Evolutionary conservation across 2,329 filamentous ascomycete species (phyloP).

Genomic region (Monilinia fructicola): DNA sequence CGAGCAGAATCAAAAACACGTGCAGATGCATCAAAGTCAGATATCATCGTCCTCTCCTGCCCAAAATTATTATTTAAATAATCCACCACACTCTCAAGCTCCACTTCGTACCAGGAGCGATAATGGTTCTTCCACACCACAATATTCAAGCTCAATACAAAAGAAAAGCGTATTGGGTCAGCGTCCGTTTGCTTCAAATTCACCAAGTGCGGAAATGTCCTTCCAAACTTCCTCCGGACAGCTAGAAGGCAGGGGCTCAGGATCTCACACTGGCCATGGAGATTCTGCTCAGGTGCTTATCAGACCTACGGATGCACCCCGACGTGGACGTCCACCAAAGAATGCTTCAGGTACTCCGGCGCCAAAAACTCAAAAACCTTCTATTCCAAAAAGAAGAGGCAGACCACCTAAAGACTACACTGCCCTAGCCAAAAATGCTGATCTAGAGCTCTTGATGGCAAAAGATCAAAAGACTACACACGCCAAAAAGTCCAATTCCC

Average conservation of each 20-base stretch:
- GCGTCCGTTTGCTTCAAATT: neutral
- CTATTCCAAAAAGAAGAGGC: conserved; percentile 9
- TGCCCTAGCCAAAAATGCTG: neutral
- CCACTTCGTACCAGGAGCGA: neutral
- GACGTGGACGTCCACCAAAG: conserved; percentile 17
- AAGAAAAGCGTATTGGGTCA: neutral
- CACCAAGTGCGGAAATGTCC: neutral
- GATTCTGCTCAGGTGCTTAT: neutral
- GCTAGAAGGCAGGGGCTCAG: neutral
- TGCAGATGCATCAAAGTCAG: conserved; percentile 8
- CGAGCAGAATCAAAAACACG: conserved; percentile 3
- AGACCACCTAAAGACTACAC: conserved; percentile 16
- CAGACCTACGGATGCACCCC: neutral
- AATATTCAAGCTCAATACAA: neutral
- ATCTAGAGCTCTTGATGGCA: neutral
- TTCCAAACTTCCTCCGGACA: neutral
- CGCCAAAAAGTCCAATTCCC: neutral
- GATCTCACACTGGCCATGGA: neutral
- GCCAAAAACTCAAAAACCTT: neutral
- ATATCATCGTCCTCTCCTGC: neutral
- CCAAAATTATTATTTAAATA: neutral
- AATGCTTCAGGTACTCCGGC: neutral
- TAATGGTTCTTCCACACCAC: neutral
- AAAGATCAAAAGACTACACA: neutral
- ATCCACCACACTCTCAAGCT: neutral